A percentile compares a stretch with the other conserved stretches of the same genome.
phyloP scores from a whole-genome alignment of 1,284 basidiomycete species.

The Moniliella sp. region DNA sequence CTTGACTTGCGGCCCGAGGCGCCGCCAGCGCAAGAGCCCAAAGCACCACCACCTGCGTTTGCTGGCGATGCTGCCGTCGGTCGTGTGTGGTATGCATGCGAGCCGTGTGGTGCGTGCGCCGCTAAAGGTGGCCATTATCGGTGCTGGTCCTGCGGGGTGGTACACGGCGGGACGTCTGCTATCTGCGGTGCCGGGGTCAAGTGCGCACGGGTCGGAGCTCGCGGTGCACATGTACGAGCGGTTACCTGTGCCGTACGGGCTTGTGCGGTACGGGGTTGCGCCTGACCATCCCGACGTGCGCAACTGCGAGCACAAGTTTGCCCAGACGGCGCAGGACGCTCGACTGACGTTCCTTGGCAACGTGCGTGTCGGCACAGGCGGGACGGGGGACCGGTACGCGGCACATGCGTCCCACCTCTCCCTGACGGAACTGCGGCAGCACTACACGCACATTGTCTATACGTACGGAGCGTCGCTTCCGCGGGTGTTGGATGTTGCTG shows the following conservation, averaged over 20 bases:
- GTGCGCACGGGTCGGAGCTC: slow-evolving; percentile 4
- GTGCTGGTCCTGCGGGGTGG: slow-evolving; percentile 80
- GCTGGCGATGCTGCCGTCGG: too few relatives aligned
- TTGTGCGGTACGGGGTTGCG: slow-evolving; percentile 87
- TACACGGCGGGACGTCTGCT: slow-evolving; percentile 48
- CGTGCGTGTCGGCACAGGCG: slow-evolving; percentile 46
- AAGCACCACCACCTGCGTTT: too few relatives aligned
- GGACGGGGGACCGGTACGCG: background rate
- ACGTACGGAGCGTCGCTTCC: slow-evolving; percentile 55
- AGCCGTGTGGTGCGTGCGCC: too few relatives aligned
- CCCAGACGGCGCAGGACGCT: slow-evolving; percentile 36
- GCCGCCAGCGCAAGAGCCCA: too few relatives aligned
- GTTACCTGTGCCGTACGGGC: slow-evolving; percentile 76
- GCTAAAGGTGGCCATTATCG: slow-evolving; percentile 49
- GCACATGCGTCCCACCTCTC: slow-evolving; percentile 43
- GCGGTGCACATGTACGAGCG: slow-evolving; percentile 71
- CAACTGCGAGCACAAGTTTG: slow-evolving; percentile 95
- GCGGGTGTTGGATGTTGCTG: slow-evolving; percentile 33
- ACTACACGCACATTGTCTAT: slow-evolving; percentile 62
- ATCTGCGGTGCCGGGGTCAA: slow-evolving; percentile 2
- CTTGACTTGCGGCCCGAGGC: too few relatives aligned
- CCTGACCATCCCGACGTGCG: slow-evolving; percentile 95
- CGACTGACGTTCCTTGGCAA: slow-evolving; percentile 55
- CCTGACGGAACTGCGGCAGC: slow-evolving; percentile 41
- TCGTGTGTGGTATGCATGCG: too few relatives aligned